A percentile compares a stretch with the other conserved stretches of the same genome.
Evolutionary conservation across 2,329 filamentous ascomycete genomes (phyloP).

Genomic region (Ceratocystis diversiconidia): DNA sequence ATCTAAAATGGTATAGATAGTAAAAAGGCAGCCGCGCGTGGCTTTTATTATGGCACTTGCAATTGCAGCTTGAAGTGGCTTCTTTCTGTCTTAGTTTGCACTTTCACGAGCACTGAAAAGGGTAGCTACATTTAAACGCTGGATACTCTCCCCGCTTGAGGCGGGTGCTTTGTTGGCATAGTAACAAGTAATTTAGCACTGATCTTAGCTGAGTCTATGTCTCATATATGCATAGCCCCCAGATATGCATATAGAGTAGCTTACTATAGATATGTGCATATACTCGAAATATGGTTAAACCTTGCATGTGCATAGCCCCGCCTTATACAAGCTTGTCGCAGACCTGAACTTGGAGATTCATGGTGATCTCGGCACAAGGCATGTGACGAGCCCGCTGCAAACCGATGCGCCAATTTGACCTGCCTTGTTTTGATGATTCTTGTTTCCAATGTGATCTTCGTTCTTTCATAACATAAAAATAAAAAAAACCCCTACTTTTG

Average conservation of each 20-base stretch:
- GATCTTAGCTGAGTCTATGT: neutral
- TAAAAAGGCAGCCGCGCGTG: neutral
- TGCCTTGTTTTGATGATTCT: neutral
- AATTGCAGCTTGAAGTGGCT: neutral
- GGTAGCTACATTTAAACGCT: neutral
- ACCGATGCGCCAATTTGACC: slow-evolving; percentile 2
- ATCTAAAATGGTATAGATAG: neutral
- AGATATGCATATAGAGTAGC: neutral
- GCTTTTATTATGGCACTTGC: neutral
- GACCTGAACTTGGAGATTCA: slow-evolving; percentile 4
- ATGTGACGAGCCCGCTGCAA: slow-evolving; percentile 13
- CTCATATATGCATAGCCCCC: neutral
- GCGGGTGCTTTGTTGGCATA: neutral
- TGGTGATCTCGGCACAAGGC: slow-evolving; percentile 11
- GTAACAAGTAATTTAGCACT: neutral
- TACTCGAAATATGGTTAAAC: neutral
- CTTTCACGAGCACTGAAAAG: neutral
- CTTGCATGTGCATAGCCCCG: neutral
- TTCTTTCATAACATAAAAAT: neutral
- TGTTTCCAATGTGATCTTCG: neutral
- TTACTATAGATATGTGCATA: neutral
- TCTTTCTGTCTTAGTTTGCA: neutral
- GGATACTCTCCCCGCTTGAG: neutral
- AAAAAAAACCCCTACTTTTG: neutral
- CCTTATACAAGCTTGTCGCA: neutral